phyloP scores from a whole-genome alignment of 306 rosid genomes.

The Lathyrus oleraceus region DNA sequence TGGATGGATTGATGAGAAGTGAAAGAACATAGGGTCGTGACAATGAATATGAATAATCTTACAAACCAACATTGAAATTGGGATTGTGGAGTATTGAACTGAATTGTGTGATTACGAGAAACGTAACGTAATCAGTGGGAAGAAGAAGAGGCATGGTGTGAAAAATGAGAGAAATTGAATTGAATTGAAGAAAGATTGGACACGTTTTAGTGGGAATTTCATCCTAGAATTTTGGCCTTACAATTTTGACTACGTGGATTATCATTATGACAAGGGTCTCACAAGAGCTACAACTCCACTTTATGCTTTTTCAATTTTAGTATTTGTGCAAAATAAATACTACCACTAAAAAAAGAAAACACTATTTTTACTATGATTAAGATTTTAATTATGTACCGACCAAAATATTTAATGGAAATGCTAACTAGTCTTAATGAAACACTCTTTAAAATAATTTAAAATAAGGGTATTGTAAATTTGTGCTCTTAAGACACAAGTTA shows the following conservation, averaged over 20 bases:
- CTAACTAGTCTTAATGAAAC: too few species aligned
- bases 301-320: background rate
- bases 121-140: background rate
- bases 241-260: constrained; percentile 57
- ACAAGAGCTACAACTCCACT: background rate
- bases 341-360: too few species aligned
- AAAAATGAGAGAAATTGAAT: background rate
- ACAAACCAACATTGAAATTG: constrained; percentile 29
- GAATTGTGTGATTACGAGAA: background rate
- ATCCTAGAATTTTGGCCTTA: constrained; percentile 54
- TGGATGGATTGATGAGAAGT: constrained; percentile 37
- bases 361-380: too few species aligned
- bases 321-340: too few species aligned
- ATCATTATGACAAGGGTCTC: constrained; percentile 19
- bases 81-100: background rate
- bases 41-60: background rate
- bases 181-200: background rate
- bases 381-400: too few species aligned
- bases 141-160: background rate
- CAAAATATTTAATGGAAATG: too few species aligned
- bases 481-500: too few species aligned
- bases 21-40: constrained; percentile 5
- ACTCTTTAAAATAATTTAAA: too few species aligned
- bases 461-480: too few species aligned
- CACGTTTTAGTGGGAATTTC: constrained; percentile 16